Evolutionary conservation across 371 early-diverging fungal genomes (phyloP).

Genomic region (Mortierella sp.): DNA sequence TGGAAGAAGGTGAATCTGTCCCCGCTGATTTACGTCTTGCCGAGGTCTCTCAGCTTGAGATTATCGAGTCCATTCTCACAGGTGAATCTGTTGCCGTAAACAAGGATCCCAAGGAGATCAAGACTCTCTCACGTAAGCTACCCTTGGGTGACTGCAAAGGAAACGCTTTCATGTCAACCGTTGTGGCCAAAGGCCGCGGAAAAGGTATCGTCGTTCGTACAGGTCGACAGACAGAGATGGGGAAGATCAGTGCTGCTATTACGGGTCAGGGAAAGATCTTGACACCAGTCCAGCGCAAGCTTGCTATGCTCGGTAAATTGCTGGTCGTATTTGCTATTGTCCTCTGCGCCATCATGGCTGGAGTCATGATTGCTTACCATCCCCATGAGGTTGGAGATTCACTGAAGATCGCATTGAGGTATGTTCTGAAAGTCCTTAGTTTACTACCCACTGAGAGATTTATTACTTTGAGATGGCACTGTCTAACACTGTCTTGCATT

Average conservation of each 20-base stretch:
- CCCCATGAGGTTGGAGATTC: slow-evolving; percentile 60
- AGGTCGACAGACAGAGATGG: slow-evolving; percentile 82
- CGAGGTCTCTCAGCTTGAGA: slow-evolving; percentile 79
- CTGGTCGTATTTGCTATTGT: slow-evolving; percentile 70
- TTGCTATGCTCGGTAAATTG: slow-evolving; percentile 71
- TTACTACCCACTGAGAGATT: too few species aligned
- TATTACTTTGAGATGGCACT: slow-evolving; percentile 10
- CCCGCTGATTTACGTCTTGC: slow-evolving; percentile 83
- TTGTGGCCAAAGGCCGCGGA: slow-evolving; percentile 85
- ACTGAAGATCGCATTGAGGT: slow-evolving; percentile 64
- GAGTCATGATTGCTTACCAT: slow-evolving; percentile 84
- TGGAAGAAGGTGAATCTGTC: slow-evolving; percentile 77
- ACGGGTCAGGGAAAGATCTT: slow-evolving; percentile 64
- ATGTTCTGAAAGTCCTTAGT: slow-evolving; percentile 57
- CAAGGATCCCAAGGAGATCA: slow-evolving; percentile 70
- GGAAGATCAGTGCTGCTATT: slow-evolving; percentile 84
- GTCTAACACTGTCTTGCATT: slow-evolving; percentile 59
- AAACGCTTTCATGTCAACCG: slow-evolving; percentile 88
- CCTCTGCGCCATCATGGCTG: slow-evolving; percentile 86
- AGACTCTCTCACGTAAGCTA: slow-evolving; percentile 69
- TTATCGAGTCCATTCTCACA: slow-evolving; percentile 83
- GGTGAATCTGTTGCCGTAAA: slow-evolving; percentile 78
- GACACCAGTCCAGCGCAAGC: slow-evolving; percentile 84
- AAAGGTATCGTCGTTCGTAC: slow-evolving; percentile 86
- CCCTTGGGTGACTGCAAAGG: slow-evolving; percentile 89